These are phyloP conservation scores for Lactarius indigo DNA, from an alignment of 768 basidiomycete species.

Conservation along the genomic window DNA sequence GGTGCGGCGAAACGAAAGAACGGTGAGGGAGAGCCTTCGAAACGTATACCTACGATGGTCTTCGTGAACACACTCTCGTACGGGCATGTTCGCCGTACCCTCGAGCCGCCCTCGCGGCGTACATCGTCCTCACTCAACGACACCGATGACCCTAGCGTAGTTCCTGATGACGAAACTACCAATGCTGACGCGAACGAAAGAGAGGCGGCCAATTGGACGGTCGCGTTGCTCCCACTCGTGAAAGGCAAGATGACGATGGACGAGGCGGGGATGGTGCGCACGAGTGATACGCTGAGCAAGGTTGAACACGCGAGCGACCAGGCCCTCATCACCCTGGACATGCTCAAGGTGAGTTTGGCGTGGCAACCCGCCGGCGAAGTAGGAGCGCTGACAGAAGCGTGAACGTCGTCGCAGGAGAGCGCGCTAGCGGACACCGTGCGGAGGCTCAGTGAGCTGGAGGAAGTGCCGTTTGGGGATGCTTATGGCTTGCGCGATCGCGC, in stretches of 20 bases:
- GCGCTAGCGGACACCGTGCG: conserved; percentile 17
- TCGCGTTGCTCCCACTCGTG: conserved; percentile 14
- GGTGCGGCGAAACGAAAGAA: background rate
- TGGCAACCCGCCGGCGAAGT: background rate
- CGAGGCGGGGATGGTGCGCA: conserved; percentile 2
- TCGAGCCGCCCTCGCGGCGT: conserved; percentile 4
- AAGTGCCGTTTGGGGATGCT: conserved; percentile 8
- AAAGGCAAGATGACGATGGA: conserved; percentile 15
- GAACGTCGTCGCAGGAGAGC: conserved; percentile 9
- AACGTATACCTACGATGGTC: background rate
- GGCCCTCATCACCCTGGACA: background rate
- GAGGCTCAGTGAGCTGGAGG: conserved; percentile 15
- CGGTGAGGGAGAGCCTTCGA: too few relatives aligned
- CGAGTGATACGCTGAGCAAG: background rate
- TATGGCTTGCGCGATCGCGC: conserved; percentile 12
- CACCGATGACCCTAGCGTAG: background rate
- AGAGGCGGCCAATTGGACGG: conserved; percentile 15
- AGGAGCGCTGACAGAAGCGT: background rate
- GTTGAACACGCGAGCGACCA: conserved; percentile 1
- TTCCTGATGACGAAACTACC: background rate
- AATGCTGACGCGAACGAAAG: background rate
- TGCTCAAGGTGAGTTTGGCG: conserved; percentile 12
- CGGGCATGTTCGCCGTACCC: background rate
- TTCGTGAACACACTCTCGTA: background rate
- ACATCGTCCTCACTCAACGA: background rate